Evolutionary conservation across 2,329 filamentous ascomycete genomes (phyloP), one percentile per base, ranked within the genome.

Genomic region (Penicillium sp.): DNA sequence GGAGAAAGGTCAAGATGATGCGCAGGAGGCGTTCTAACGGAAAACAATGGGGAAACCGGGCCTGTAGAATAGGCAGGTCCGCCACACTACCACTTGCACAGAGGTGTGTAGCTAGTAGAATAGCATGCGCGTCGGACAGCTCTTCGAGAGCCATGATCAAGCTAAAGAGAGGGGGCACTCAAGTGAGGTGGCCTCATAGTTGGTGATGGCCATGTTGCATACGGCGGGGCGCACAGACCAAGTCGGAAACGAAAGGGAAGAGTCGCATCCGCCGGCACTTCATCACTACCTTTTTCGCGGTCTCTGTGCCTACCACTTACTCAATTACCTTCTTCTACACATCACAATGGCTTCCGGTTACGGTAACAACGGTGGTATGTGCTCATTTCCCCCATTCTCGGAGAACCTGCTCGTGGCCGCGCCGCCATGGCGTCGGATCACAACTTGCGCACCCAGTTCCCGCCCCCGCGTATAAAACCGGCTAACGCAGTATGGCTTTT

Each of bases 1-100:
- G 80, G n/a, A 83, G 71, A 58, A 77, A 83, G 49, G 78, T 80
- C 53, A 84, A 69, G 46, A 83, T 66, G 44, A 84, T 78, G 53
- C 77, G 77, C 52, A 83, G 71, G 46, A 80, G 64, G 15, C 80
- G 71, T 52, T 77, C 76, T 6, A 76, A 65, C 28, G 73, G 67
- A 43, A 82, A 71, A 50, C 73, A 66, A 51, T 64, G 71, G 42
- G 70, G 70, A 45, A 75, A 74, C 43, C 69, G 65, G 38, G 74
- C 68, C 53, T 75, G 74, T 55, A 84, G 65, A 54, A 70, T 67
- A 53, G 75, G 75, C 24, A 84, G 68, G 21, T 70, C 69, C 41
- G 68, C 61, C 50, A 82, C 69, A 60, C 82, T 74, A 51, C 77
- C 73, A 53, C 75, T 72, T 49, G 74, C 73, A 53, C 79, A 79